A percentile compares a stretch with the other conserved stretches of the same genome.
phyloP scores from a whole-genome alignment of 2,329 filamentous ascomycete genomes.

The Cercospora zeae-maydis region DNA sequence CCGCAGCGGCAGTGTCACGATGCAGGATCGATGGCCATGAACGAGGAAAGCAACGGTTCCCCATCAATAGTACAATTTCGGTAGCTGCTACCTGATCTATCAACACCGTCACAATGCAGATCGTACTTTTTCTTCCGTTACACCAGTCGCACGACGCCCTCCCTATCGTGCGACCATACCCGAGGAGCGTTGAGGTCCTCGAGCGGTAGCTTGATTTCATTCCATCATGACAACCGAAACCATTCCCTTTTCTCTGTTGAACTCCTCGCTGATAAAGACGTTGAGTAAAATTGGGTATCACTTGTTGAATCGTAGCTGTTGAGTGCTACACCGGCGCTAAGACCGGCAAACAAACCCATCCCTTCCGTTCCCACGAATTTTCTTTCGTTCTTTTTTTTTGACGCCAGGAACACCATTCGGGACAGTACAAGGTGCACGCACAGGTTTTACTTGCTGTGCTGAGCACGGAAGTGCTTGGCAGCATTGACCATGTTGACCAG shows the following conservation, averaged over 20 bases:
- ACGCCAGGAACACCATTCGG: slow-evolving; percentile 10
- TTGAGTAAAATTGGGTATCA: slow-evolving; percentile 34
- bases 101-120: slow-evolving; percentile 13
- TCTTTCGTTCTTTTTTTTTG: slow-evolving; percentile 9
- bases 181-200: slow-evolving; percentile 32
- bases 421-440: slow-evolving; percentile 10
- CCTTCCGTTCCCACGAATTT: slow-evolving; percentile 8
- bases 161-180: slow-evolving; percentile 15
- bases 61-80: slow-evolving; percentile 17
- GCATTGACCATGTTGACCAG: slow-evolving; percentile 96
- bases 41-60: background rate
- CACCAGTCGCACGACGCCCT: slow-evolving; percentile 12
- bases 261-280: slow-evolving; percentile 33
- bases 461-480: slow-evolving; percentile 91
- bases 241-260: slow-evolving; percentile 29
- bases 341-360: slow-evolving; percentile 14
- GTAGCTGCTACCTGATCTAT: slow-evolving; percentile 16
- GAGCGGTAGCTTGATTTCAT: slow-evolving; percentile 23
- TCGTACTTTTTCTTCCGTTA: slow-evolving; percentile 9
- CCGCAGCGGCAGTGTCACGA: background rate
- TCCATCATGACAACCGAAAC: slow-evolving; percentile 19
- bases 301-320: slow-evolving; percentile 29
- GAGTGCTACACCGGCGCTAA: slow-evolving; percentile 17
- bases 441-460: slow-evolving; percentile 29
- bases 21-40: background rate